A percentile compares a stretch with the other conserved stretches of the same genome.
These are phyloP conservation scores for Leishmania martiniquensis DNA, from an alignment of 208 protist species.

Conservation along the genomic window DNA sequence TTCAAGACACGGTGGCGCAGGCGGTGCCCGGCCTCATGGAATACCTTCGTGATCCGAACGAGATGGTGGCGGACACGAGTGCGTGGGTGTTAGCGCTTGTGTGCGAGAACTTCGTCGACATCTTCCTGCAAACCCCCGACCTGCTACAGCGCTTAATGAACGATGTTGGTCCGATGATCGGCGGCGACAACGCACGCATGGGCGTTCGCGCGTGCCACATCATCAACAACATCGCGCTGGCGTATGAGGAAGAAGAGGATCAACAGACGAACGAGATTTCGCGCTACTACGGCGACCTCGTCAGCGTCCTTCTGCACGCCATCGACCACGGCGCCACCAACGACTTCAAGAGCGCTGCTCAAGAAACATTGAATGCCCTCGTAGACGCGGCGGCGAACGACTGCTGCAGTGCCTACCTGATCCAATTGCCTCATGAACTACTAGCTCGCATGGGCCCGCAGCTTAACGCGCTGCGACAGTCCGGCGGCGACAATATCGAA, in stretches of 20 bases:
- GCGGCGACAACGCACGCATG: conserved; percentile 60
- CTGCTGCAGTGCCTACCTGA: conserved; percentile 52
- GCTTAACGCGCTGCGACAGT: conserved; percentile 34
- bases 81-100: conserved; percentile 96
- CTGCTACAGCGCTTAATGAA: conserved; percentile 81
- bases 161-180: conserved; percentile 68
- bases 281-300: conserved; percentile 80
- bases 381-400: conserved; percentile 87
- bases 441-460: conserved; percentile 59
- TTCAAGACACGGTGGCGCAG: conserved; percentile 90
- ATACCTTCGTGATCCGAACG: conserved; percentile 82
- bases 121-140: conserved; percentile 55
- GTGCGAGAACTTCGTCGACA: conserved; percentile 90
- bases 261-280: conserved; percentile 85
- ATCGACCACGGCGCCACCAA: conserved; percentile 79
- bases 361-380: conserved; percentile 95
- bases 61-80: conserved; percentile 93
- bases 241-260: conserved; percentile 81
- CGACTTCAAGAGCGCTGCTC: conserved; percentile 84
- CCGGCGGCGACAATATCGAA: conserved; percentile 36
- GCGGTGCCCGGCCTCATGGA: conserved; percentile 88
- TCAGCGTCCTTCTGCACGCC: conserved; percentile 60
- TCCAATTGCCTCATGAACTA: conserved; percentile 76
- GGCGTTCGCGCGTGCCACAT: conserved; percentile 94
- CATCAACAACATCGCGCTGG: conserved; percentile 94